Evolutionary conservation across 148 eudicot genomes (phyloP).

Genomic region (Silene uniflora): DNA sequence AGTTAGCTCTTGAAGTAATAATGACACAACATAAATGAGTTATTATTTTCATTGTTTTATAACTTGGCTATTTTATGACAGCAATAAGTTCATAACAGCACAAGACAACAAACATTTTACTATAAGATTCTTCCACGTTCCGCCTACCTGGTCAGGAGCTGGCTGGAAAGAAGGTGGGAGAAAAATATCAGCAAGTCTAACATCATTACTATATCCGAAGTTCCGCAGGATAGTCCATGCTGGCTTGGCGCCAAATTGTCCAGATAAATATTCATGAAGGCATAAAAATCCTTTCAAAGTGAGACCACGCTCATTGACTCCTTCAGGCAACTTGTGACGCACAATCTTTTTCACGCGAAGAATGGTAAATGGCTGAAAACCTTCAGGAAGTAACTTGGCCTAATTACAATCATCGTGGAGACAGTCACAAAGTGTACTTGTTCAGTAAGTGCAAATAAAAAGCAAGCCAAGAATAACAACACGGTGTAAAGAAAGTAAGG

Average conservation of each 20-base stretch:
- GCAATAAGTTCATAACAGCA: neutral
- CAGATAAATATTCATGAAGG: slow-evolving; percentile 72
- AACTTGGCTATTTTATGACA: no score
- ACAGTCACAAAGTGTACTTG: neutral
- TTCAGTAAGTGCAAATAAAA: neutral
- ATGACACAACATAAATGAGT: no score
- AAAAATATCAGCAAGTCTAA: slow-evolving; percentile 61
- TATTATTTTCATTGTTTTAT: no score
- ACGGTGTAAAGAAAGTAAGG: neutral
- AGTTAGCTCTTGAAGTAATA: no score
- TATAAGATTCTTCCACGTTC: neutral
- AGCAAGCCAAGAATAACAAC: neutral
- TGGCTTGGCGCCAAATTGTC: slow-evolving; percentile 84
- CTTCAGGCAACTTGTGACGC: slow-evolving; percentile 77
- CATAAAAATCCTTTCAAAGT: slow-evolving; percentile 81
- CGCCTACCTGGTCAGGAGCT: slow-evolving; percentile 73
- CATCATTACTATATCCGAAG: slow-evolving; percentile 85
- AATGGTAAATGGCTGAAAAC: slow-evolving; percentile 82
- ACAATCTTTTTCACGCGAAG: slow-evolving; percentile 82
- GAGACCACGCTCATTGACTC: slow-evolving; percentile 80
- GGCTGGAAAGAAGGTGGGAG: slow-evolving; percentile 70
- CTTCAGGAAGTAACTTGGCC: slow-evolving; percentile 91
- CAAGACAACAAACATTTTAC: no score
- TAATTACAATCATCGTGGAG: slow-evolving; percentile 27
- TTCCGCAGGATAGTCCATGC: slow-evolving; percentile 88